Conservation (phyloP, 2,329 filamentous ascomycete species). For the Pseudogymnoascus sp. region DNA sequence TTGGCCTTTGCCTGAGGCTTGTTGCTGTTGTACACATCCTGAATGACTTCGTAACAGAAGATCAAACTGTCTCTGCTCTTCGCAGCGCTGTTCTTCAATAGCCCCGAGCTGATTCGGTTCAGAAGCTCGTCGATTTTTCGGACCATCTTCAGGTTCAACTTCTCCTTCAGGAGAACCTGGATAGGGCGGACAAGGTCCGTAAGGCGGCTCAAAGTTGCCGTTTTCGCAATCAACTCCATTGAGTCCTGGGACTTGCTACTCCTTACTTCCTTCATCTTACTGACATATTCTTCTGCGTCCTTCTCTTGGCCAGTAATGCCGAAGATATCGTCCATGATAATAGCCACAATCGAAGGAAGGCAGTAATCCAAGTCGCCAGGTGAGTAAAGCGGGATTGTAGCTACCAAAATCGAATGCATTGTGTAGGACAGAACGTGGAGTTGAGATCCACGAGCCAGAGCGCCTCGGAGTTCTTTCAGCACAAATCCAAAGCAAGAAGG, state of each 20-base stretch:
- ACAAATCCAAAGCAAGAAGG: conserved; percentile 82
- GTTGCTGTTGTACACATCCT: conserved; percentile 67
- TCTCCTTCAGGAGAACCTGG: conserved; percentile 70
- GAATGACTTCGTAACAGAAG: conserved; percentile 91
- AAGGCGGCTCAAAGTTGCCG: conserved; percentile 65
- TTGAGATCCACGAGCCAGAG: conserved; percentile 79
- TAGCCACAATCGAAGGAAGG: conserved; percentile 62
- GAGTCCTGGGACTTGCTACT: conserved; percentile 97
- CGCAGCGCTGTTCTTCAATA: conserved; percentile 72
- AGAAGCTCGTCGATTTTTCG: conserved; percentile 88
- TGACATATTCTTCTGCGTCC: conserved; percentile 90
- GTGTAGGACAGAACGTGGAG: conserved; percentile 93
- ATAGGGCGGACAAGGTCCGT: conserved; percentile 70
- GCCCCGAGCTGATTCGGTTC: conserved; percentile 69
- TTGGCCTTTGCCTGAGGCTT: conserved; percentile 43
- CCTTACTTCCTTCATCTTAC: conserved; percentile 95
- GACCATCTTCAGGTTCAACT: conserved; percentile 71
- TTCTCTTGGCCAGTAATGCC: conserved; percentile 90
- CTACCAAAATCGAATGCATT: conserved; percentile 80
- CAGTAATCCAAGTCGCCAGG: conserved; percentile 89
- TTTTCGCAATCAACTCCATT: conserved; percentile 84
- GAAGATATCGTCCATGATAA: conserved; percentile 97
- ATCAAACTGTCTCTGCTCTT: conserved; percentile 76
- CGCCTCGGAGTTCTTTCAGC: conserved; percentile 79
- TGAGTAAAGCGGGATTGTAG: conserved; percentile 60